Evolutionary conservation across 495 filamentous ascomycete genomes (phyloP), one percentile per base, ranked within the genome.

Genomic region (Talaromyces trachyspermus): DNA sequence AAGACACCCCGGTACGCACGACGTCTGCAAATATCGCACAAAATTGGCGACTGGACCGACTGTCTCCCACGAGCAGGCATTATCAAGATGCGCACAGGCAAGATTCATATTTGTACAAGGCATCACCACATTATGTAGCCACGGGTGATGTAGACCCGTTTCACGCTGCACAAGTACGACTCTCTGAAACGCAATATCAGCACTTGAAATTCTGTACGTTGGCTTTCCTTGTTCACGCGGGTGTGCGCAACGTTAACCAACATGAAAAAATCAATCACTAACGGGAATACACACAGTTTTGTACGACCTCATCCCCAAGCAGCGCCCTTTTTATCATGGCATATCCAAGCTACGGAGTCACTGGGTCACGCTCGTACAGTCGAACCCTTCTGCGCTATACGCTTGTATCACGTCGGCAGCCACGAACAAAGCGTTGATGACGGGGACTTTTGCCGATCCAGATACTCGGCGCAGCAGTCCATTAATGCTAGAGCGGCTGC

Each of bases 401-500:
- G 66, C 68, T 15, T 60, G 56, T 24, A 71, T 73, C 29, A 71
- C 68, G 43, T 64, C 70, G 53, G 64, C 65, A 3, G 62, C 66
- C 6, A 66, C 70, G 8, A 70, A 70, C 42, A 58, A 61, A 18
- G 66, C 70, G 2, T 60, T 73, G 51, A 53, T 46, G 15, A 49
- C 55, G 5, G 70, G 70, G 5, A 65, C 68, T 25, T 40, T 70
- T 11, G 58, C 55, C 22, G 67, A 72, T 46, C 60, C 66, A 8
- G 62, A 55, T 19, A 61, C 64, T 43, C 58, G 53, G 43, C 53
- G 57, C 0, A 49, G 52, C 19, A 69, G 62, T 49, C 52, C 51
- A 15, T 55, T 71, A 6, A 55, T 73, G 33, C 58, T 73, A 10
- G 70, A 73, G 46, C 65, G 65, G 1, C 65, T 69, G 25, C 66